Conservation (phyloP, 495 filamentous ascomycete species). For the Penicillium mononematosum region DNA sequence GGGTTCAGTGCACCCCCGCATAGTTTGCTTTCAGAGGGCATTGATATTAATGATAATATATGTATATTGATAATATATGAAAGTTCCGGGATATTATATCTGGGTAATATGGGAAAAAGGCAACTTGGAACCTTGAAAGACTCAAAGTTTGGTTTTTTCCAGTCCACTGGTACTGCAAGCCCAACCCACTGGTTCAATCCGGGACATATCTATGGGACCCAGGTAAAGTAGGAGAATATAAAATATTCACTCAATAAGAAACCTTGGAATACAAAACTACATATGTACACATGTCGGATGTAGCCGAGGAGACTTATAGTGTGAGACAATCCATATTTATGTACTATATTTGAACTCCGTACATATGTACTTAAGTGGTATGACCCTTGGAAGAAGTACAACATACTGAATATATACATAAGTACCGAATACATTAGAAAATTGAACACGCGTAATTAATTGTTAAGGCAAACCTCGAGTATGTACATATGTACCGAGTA, state of each 20-base stretch:
- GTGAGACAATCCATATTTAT: neutral
- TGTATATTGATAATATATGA: too few species aligned
- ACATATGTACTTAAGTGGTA: neutral
- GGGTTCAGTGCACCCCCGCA: slow-evolving; percentile 18
- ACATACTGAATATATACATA: neutral
- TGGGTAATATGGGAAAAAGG: too few species aligned
- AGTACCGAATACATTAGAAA: neutral
- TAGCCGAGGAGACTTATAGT: neutral
- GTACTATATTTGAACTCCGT: neutral
- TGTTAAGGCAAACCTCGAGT: neutral
- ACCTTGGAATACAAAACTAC: too few species aligned
- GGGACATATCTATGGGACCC: neutral
- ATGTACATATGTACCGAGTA: too few species aligned
- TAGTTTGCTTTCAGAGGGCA: neutral
- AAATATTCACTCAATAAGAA: too few species aligned
- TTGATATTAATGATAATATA: neutral
- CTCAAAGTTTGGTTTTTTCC: slow-evolving; percentile 1
- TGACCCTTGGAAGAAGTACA: neutral
- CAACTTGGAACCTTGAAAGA: neutral
- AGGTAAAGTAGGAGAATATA: too few species aligned
- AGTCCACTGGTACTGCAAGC: slow-evolving; percentile 1
- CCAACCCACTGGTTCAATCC: too few species aligned
- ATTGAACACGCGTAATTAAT: neutral
- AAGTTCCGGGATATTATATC: too few species aligned
- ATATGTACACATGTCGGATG: slow-evolving; percentile 1